These are phyloP conservation scores for Sporothrix protearum DNA, from an alignment of 2,329 filamentous ascomycete species.

Conservation along the genomic window DNA sequence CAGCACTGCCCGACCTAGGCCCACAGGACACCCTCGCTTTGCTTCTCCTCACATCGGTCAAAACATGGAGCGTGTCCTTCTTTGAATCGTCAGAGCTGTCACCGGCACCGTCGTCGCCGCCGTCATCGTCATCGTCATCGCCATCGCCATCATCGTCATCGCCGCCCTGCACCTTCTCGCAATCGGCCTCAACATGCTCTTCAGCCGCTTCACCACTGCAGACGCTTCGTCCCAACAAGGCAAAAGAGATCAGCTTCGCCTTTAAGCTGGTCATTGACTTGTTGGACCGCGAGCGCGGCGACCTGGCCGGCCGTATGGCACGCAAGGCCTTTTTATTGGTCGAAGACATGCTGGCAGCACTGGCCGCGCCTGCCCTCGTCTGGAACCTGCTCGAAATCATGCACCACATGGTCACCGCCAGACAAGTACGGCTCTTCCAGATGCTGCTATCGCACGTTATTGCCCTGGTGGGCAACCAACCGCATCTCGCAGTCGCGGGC, in stretches of 20 bases:
- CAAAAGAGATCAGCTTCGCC: constrained; percentile 22
- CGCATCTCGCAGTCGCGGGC: not conserved
- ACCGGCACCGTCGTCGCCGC: not conserved
- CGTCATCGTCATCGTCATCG: not conserved
- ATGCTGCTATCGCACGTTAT: constrained; percentile 6
- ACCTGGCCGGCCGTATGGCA: constrained; percentile 28
- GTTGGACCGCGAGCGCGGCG: constrained; percentile 25
- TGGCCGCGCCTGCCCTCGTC: constrained; percentile 23
- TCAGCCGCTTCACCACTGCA: not conserved
- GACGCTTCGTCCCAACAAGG: constrained; percentile 15
- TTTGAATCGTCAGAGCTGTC: not conserved
- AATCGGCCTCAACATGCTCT: not conserved
- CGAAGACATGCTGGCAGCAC: constrained; percentile 24
- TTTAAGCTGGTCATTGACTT: constrained; percentile 27
- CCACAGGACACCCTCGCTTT: not conserved
- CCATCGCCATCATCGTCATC: not conserved
- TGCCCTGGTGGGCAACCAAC: not conserved
- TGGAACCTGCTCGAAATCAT: constrained; percentile 10
- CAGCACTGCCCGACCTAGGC: not conserved
- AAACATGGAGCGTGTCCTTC: constrained; percentile 7
- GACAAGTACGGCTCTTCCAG: not conserved
- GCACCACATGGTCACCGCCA: not conserved
- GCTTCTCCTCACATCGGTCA: constrained; percentile 23
- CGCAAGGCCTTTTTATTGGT: constrained; percentile 30
- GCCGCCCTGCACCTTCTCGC: not conserved